Percentiles rank a stretch among this genome's conserved stretches.
Conservation (phyloP, 1,139 yeast species). For the Maudiozyma humilis region DNA sequence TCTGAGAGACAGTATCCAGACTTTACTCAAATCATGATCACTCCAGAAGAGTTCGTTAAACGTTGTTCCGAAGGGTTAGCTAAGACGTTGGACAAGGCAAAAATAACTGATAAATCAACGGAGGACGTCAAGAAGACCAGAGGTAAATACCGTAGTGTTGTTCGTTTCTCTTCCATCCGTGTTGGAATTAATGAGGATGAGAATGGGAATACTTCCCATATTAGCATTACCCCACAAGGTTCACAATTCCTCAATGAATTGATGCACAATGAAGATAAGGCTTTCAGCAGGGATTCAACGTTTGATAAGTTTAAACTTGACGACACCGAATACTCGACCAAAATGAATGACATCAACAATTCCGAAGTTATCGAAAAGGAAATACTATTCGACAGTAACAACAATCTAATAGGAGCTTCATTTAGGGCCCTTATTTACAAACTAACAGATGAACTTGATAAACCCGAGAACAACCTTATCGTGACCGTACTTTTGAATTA, state of each 20-base stretch:
- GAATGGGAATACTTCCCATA: slow-evolving; percentile 40
- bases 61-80: slow-evolving; percentile 58
- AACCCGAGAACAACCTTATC: slow-evolving; percentile 61
- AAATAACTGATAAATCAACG: slow-evolving; percentile 5
- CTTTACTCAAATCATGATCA: slow-evolving; percentile 48
- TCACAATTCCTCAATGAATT: slow-evolving; percentile 39
- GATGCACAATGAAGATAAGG: slow-evolving; percentile 21
- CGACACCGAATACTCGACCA: slow-evolving; percentile 3
- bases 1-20: slow-evolving; percentile 66
- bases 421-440: slow-evolving; percentile 65
- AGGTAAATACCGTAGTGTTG: slow-evolving; percentile 15
- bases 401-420: slow-evolving; percentile 66
- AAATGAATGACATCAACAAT: slow-evolving; percentile 22
- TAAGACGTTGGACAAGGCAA: slow-evolving; percentile 33
- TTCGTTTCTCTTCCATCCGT: slow-evolving; percentile 54
- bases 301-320: slow-evolving; percentile 32
- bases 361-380: slow-evolving; percentile 35
- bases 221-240: slow-evolving; percentile 52
- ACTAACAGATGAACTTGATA: slow-evolving; percentile 56
- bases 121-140: neutral
- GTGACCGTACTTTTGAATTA: slow-evolving; percentile 78
- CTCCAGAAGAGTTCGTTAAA: slow-evolving; percentile 55
- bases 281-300: slow-evolving; percentile 38
- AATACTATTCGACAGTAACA: slow-evolving; percentile 41
- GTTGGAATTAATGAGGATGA: slow-evolving; percentile 30